These are phyloP conservation scores for Neurospora sp. DNA, from an alignment of 495 filamentous ascomycete genomes.

Conservation along the genomic window DNA sequence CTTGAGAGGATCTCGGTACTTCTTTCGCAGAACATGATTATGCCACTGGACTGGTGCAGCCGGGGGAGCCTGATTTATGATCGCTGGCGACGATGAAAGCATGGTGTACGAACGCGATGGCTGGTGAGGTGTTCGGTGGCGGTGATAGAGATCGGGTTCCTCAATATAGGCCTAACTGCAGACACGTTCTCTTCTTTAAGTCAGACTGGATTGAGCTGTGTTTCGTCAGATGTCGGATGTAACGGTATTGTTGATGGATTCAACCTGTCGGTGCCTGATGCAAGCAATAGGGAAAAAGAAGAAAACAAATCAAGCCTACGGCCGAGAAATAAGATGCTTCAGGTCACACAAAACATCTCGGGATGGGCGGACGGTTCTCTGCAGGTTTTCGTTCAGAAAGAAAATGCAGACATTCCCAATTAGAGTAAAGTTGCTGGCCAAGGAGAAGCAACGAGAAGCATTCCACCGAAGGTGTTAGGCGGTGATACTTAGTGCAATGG, in stretches of 20 bases:
- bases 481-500: not conserved
- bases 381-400: not conserved
- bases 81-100: not conserved
- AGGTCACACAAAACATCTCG: not conserved
- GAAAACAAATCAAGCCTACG: not conserved
- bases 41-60: not conserved
- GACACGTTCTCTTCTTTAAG: not conserved
- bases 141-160: not conserved
- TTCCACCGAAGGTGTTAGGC: not conserved
- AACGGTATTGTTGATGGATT: not conserved
- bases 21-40: constrained; percentile 3
- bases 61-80: not conserved
- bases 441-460: not conserved
- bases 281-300: not conserved
- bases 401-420: not conserved
- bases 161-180: not conserved
- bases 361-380: not conserved
- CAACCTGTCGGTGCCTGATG: not conserved
- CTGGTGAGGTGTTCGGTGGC: not conserved
- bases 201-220: not conserved
- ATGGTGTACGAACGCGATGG: not conserved
- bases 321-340: not conserved
- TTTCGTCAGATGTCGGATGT: not conserved
- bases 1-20: constrained; percentile 3
- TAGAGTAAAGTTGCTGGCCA: not conserved